phyloP scores from a whole-genome alignment of 2,329 filamentous ascomycete species.

The Calonectria leucothoes region DNA sequence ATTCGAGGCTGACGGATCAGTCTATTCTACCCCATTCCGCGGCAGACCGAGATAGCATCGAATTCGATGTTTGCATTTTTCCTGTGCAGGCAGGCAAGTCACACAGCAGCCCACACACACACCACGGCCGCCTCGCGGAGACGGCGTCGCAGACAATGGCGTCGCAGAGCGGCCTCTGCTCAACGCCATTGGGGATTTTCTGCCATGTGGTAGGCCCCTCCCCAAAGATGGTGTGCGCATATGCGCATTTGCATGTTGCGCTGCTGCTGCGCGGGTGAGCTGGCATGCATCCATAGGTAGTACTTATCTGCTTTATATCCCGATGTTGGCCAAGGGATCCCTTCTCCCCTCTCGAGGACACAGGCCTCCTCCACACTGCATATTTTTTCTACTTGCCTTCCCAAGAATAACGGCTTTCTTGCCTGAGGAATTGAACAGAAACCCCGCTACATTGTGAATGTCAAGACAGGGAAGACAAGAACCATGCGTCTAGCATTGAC shows the following conservation, averaged over 20 bases:
- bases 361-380: background rate
- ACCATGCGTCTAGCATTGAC: constrained; percentile 24
- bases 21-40: background rate
- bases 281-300: constrained; percentile 16
- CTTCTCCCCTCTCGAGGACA: constrained; percentile 4
- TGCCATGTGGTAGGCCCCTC: constrained; percentile 3
- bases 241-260: constrained; percentile 18
- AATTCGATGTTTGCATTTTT: constrained; percentile 21
- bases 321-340: background rate
- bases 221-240: constrained; percentile 15
- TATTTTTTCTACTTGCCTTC: background rate
- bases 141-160: background rate
- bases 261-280: constrained; percentile 8
- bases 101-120: constrained; percentile 33
- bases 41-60: background rate
- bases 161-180: background rate
- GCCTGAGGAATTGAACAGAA: background rate
- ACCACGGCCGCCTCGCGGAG: background rate
- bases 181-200: constrained; percentile 6
- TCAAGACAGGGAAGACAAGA: background rate
- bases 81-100: constrained; percentile 31
- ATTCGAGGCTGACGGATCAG: background rate
- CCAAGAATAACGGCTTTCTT: background rate
- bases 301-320: constrained; percentile 11
- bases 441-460: background rate